These are phyloP conservation scores for Mycena maculata DNA, from an alignment of 768 basidiomycete species.

Conservation along the genomic window DNA sequence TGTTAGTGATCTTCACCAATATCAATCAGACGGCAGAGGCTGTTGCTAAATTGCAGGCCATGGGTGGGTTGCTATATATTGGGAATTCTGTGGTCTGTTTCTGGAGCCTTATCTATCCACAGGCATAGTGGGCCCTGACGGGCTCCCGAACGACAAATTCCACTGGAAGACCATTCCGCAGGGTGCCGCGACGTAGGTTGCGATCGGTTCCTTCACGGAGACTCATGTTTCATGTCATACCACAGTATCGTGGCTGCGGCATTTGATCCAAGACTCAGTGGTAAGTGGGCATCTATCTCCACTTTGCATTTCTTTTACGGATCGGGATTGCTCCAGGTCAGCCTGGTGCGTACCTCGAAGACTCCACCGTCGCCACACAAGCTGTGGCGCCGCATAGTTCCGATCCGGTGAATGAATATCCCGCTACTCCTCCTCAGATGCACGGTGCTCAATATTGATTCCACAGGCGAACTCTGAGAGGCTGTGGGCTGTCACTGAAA, in stretches of 20 bases:
- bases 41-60: no score
- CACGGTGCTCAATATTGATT: background rate
- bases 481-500: constrained; percentile 2
- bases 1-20: no score
- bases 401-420: background rate
- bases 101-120: no score
- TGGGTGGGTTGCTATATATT: no score
- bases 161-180: constrained; percentile 5
- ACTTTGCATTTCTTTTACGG: no score
- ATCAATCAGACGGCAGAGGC: no score
- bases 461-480: background rate
- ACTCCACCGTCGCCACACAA: background rate
- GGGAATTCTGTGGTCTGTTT: no score
- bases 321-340: no score
- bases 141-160: background rate
- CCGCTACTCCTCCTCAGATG: background rate
- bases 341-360: no score
- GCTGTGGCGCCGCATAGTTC: background rate
- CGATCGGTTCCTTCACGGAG: no score
- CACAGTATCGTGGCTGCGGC: background rate
- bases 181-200: constrained; percentile 9
- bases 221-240: no score
- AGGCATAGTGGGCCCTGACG: background rate
- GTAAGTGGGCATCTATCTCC: background rate
- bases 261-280: constrained; percentile 6